Base-by-base conservation (phyloP, 75 land plant species). In the Selaginella moellendorffii region DNA sequence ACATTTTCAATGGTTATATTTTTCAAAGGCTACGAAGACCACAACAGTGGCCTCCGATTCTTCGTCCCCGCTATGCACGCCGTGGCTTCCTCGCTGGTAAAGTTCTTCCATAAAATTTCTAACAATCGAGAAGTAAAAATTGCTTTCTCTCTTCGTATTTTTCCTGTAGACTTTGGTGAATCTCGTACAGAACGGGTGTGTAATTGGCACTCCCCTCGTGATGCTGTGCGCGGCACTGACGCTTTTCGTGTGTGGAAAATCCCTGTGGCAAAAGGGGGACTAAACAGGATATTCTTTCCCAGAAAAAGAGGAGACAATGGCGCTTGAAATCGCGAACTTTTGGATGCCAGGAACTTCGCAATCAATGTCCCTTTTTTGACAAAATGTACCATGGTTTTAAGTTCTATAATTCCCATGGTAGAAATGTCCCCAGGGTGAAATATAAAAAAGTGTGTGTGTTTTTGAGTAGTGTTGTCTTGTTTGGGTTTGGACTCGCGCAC, bases 1-100 rank as follows among this genome's bases (percentile, higher is more conserved):
- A 85, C 97, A 2, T 85, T 85, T 65, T 91, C 95, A 30, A 91
- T 91, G 97, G 80, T 91, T 42, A 88, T 91, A 65, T 85, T 95
- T 54, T 91, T 91, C 71, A 85, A 78, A 54, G 97, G 89, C 58
- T 85, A 85, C 70, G 78, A 80, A n/a, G 82, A 81, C 30, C 75
- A 65, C 61, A 79, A 80, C 69, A 89, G 69, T 68, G 10, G 64
- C 29, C 86, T 82, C 52, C 84, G 82, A 54, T 22, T 68, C 29
- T 81, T 91, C 74, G 84, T 79, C 46, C 89, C 97, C 19, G 61
- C 64, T 5, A 62, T 88, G 58, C 97, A 91, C 68, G 61, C 83
- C 5, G 65, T 71, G 25, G 95, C 95, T 12, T 72, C 89, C 52
- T 30, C 79, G 54, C 23, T 81, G 83, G 97, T 91, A 76, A 65